phyloP scores from a whole-genome alignment of 1,139 yeast species.

The Waltiozyma sp. region DNA sequence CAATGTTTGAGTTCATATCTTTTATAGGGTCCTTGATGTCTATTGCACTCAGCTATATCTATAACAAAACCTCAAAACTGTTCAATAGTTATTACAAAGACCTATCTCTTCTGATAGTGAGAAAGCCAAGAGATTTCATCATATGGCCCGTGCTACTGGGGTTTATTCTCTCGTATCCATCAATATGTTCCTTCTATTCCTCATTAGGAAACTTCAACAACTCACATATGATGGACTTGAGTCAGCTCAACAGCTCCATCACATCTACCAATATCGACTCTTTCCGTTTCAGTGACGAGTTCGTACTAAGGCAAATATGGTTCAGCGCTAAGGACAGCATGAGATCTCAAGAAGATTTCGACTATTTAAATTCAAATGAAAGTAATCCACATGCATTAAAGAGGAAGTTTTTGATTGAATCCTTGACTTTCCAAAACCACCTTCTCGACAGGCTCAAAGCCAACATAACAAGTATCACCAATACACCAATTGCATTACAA shows the following conservation, averaged over 20 bases:
- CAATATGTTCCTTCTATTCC: slow-evolving; percentile 26
- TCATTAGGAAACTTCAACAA: slow-evolving; percentile 9
- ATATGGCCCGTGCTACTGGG: slow-evolving; percentile 39
- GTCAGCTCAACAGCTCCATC: slow-evolving; percentile 6
- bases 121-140: slow-evolving; percentile 32
- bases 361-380: slow-evolving; percentile 1
- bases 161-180: slow-evolving; percentile 42
- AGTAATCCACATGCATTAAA: slow-evolving; percentile 19
- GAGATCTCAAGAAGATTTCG: slow-evolving; percentile 1
- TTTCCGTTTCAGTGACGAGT: slow-evolving; percentile 1
- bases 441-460: slow-evolving; percentile 15
- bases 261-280: slow-evolving; percentile 3
- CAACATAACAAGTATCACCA: slow-evolving; percentile 1
- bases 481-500: neutral
- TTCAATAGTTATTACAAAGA: slow-evolving; percentile 17
- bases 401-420: slow-evolving; percentile 23
- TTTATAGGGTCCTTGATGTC: slow-evolving; percentile 12
- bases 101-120: slow-evolving; percentile 23
- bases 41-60: slow-evolving; percentile 9
- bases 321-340: slow-evolving; percentile 11
- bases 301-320: slow-evolving; percentile 17
- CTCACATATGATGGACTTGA: slow-evolving; percentile 7
- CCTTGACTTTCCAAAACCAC: slow-evolving; percentile 21
- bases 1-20: slow-evolving; percentile 15
- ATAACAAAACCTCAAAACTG: slow-evolving; percentile 7